Base-by-base conservation (phyloP, 169 alveolate species). In the Cryptosporidium meleagridis region DNA sequence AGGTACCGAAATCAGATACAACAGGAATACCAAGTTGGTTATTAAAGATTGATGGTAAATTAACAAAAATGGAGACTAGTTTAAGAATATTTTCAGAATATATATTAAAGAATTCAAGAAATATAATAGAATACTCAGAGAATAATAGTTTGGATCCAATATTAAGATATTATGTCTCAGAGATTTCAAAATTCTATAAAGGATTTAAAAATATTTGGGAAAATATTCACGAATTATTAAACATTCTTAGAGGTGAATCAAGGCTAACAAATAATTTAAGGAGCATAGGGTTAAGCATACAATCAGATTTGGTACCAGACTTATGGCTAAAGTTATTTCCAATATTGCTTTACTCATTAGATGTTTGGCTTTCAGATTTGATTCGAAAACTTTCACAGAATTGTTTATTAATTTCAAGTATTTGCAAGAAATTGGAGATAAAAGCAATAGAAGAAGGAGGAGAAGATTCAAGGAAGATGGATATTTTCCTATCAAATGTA, bases 21-120 rank as follows among this genome's bases (percentile, higher is more conserved):
- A 73, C 72, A 23, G 86, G 86, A 21, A 55, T 73, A 35, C 86
- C 86, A 35, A 53, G 61, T 21, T 73, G 86, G 86, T n/a, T 73
- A 59, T 58, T 73, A 5, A 37, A 59, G 26, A 59, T 73, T 33
- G 35, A 29, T 6, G 16, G 29, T 3, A 53, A 31, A 23, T 21
- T 73, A 21, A 31, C 35, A 33, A 51, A 73, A 26, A 33, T 73
- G 6, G 45, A 55, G 45, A 41, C 12, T 12, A 31, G 31, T 26
- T 41, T 73, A 23, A 26, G 35, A 31, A 31, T 59, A 12, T 73
- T 55, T 58, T 73, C 86, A 52, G 16, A 31, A 23, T 55, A 59
- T 39, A 73, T 58, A 3, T 12, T 73, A 37, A 35, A 53, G 12
- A 37, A 33, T 35, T 31, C 59, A 3, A 26, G 23, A 0, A 59